Conservation (phyloP, 139 green algal genomes). For the Desmodesmus armatus region DNA sequence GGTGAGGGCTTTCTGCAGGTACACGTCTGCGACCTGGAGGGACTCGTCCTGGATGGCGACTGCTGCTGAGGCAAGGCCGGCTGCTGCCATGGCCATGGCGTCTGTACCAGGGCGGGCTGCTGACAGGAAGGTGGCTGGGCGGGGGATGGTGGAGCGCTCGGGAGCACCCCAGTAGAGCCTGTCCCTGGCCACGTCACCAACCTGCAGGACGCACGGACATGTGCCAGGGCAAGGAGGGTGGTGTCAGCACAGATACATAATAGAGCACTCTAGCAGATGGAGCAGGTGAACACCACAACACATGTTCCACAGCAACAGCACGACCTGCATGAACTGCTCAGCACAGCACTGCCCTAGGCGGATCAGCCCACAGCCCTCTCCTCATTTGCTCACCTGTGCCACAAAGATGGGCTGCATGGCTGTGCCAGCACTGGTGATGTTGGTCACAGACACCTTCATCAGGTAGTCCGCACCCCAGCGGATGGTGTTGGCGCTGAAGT, state of each 20-base stretch:
- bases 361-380: background rate
- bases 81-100: constrained; percentile 38
- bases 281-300: background rate
- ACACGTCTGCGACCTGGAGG: constrained; percentile 47
- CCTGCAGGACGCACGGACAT: constrained; percentile 23
- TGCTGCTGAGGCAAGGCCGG: constrained; percentile 42
- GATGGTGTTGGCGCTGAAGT: constrained; percentile 51
- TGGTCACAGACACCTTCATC: constrained; percentile 54
- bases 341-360: background rate
- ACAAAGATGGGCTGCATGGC: constrained; percentile 46
- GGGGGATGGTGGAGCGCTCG: constrained; percentile 27
- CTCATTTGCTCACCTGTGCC: constrained; percentile 44
- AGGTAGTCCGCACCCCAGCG: constrained; percentile 54
- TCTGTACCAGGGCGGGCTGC: constrained; percentile 41
- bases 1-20: constrained; percentile 48
- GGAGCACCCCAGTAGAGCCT: constrained; percentile 42
- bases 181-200: constrained; percentile 49
- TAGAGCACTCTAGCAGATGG: no score
- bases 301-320: background rate
- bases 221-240: no score
- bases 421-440: constrained; percentile 42
- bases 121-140: constrained; percentile 45
- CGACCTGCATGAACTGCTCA: no score
- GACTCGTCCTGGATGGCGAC: constrained; percentile 50
- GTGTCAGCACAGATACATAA: no score